Evolutionary conservation across 1,139 yeast genomes (phyloP).

Genomic region (Geotrichum citri-aurantii): DNA sequence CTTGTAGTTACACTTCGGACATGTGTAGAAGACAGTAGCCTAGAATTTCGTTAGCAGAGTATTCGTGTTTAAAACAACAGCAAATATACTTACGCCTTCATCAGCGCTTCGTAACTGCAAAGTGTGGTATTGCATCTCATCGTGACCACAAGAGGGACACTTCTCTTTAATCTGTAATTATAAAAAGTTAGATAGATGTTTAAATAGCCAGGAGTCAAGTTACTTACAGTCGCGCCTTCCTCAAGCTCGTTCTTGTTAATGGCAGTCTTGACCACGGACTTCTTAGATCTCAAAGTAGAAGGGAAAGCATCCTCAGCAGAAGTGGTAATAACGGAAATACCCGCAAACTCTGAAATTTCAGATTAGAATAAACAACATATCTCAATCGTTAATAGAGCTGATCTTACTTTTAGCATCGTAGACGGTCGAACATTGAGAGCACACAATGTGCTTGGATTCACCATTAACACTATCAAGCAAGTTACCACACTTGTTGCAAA

Average conservation of each 20-base stretch:
- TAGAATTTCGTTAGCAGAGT: conserved; percentile 2
- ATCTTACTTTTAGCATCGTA: conserved; percentile 42
- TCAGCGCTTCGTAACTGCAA: conserved; percentile 95
- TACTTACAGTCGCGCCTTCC: conserved; percentile 71
- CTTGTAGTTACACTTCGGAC: conserved; percentile 86
- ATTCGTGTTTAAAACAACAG: not conserved
- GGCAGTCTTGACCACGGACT: conserved; percentile 84
- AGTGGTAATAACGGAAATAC: conserved; percentile 77
- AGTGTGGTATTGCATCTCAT: conserved; percentile 97
- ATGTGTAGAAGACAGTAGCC: conserved; percentile 64
- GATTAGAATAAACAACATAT: not conserved
- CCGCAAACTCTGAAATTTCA: conserved; percentile 47
- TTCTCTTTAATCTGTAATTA: conserved; percentile 64
- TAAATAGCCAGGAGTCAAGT: too few species aligned
- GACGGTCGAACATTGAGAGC: conserved; percentile 60
- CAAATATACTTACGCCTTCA: conserved; percentile 60
- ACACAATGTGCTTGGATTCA: conserved; percentile 42
- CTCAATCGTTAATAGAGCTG: not conserved
- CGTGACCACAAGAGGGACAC: conserved; percentile 96
- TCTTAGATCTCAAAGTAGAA: conserved; percentile 68
- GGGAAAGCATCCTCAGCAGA: conserved; percentile 93
- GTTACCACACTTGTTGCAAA: conserved; percentile 92
- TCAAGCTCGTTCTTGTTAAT: conserved; percentile 72
- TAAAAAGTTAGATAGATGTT: not conserved
- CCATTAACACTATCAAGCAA: conserved; percentile 65